Evolutionary conservation across 2,329 filamentous ascomycete genomes (phyloP), one percentile per base, ranked within the genome.

Genomic region (Fusarium sp.): DNA sequence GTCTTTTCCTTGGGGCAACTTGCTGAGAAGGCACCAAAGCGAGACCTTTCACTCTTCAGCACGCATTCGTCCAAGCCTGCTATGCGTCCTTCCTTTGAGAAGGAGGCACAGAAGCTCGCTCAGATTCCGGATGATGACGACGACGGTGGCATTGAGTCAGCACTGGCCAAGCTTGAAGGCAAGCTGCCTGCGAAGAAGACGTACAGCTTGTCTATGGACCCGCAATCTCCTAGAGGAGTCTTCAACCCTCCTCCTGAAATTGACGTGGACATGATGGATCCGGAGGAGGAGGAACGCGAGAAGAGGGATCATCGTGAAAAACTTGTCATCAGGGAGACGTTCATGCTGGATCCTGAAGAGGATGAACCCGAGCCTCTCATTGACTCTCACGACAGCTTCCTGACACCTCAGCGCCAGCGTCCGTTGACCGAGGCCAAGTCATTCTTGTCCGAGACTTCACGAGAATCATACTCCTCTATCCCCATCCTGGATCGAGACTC

Each of bases 81-180:
- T 2, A 88, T 89, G 86, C 85, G 87, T 4, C 86, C 88, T 1
- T 97, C 94, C 0, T 97, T 98, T 72, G 93, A 98, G 78, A 90
- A 87, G 3, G 93, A 97, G 74, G 93, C 96, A 1, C 90, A 94
- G 64, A 92, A 92, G 73, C 87, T 99, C 58, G 93, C 94, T 2
- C 90, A 92, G 60, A 92, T 98, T 25, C 93, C 95, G 0, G 94
- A 97, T 75, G 93, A 97, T 73, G 93, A 96, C 36, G 77, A 82
- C 14, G 86, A 90, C 75, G 93, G 93, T 6, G 95, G 95, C 11
- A 90, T 98, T 25, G 96, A 98, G 76, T 93, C 94, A n/a, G 93
- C 96, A 0, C 79, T 99, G 55, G 81, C 94, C 73, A 99, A 98
- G 75, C 85, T 99, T 0, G 96, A 99, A 81, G 96, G 96, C 9